Base-by-base conservation (phyloP, 495 filamentous ascomycete genomes). In the Mytilinidion resinicola region DNA sequence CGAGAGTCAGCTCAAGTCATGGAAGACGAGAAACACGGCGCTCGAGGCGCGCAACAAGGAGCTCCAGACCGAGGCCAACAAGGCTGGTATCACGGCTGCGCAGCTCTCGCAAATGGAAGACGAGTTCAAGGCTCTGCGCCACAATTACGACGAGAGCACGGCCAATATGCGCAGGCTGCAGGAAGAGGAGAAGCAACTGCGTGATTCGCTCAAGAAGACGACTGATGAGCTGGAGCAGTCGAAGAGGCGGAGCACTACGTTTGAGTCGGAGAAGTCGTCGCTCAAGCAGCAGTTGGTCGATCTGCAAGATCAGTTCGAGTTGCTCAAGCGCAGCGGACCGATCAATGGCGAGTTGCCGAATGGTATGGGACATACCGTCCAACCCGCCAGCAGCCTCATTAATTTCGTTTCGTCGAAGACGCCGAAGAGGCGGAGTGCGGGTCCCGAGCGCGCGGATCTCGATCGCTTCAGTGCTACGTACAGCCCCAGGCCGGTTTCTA, bases 361-460 rank as follows among this genome's bases (percentile, higher is more conserved):
- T 68, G 90, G 89, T 41, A 74, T 70, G 57, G 67, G 72, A 10
- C 77, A 80, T 55, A 69, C 79, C 20, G 80, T 85, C 56, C 75
- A 82, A 2, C 86, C 78, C 56, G 90, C 54, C 36, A 60, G 60
- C 47, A 55, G 90, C 52, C 80, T 99, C 53, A 96, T 99, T 77
- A 97, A 97, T 69, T 77, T 99, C 47, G 93, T 99, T 14, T 89
- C 91, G 11, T 89, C 90, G 19, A 99, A 97, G 82, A 96, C 96
- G 77, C 90, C 92, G 36, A 96, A 97, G 78, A 76, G 93, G 68
- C 82, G 95, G 48, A 97, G 93, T 72, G 93, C 90, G 51, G 93
- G 93, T 35, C 85, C 87, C n/a, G 91, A 96, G 69, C 84, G 80
- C 60, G 82, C 86, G 65, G 84, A 90, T 12, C 78, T 85, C 59